Evolutionary conservation across 202 grass and related monocot genomes (phyloP), one percentile per base, ranked within the genome.

Genomic region (Setaria viridis): DNA sequence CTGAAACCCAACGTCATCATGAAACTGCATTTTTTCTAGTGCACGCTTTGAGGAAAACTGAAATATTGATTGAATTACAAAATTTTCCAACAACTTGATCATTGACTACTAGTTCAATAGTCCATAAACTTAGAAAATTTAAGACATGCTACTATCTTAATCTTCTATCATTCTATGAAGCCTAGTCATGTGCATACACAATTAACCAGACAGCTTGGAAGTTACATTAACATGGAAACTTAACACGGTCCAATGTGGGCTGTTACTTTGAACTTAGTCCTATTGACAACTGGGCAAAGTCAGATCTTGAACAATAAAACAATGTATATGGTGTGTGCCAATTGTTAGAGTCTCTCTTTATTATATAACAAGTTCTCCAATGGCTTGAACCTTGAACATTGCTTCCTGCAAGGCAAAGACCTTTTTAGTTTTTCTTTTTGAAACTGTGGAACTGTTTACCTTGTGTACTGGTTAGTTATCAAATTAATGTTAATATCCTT

Each of bases 51-150:
- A 62, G 43, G 20, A 48, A 72, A 72, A 63, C 25, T 70, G 42
- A 62, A 50, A 34, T 37, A 35, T 65, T 33, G 63, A 48, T 64
- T 63, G 13, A 50, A 14, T 85, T 85, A 66, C 74, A 69, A 30
- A 25, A 13, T 2, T 17, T 70, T 41, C 33, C 47, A 14, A 13
- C 13, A 25, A 29, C 50, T 6, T 64, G 30, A 65, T 49, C 63
- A 55, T 84, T 19, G 73, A 74, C 1, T 11, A n/a, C 17, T 62
- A 63, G 71, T 29, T 49, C 47, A 74, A 49, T 48, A 73, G 11
- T 35, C 5, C 42, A 15, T 21, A 49, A 83, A 33, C 8, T 19
- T 29, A 8, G 57, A 51, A 0, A 19, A 62, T 50, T 62, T 49
- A 35, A 73, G 16, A 15, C 17, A 82, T 37, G 68, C 4, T 17